phyloP scores from a whole-genome alignment of 805 yeast species.

The Metschnikowia arizonensis region DNA sequence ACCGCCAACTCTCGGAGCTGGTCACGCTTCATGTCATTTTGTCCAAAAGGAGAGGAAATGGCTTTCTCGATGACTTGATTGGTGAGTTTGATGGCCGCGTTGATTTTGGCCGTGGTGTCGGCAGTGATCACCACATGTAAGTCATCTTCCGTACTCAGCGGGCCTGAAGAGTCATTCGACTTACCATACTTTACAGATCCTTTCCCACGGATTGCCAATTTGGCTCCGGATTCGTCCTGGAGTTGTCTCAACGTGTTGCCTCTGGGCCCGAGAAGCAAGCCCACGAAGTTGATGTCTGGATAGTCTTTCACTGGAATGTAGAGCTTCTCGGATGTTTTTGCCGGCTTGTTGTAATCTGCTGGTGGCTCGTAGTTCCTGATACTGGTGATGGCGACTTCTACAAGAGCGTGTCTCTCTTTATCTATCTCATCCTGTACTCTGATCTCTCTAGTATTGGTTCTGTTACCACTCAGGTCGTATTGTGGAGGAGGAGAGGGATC shows the following conservation, averaged over 20 bases:
- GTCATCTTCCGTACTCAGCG: conserved; percentile 50
- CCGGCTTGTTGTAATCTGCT: conserved; percentile 65
- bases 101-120: conserved; percentile 72
- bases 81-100: conserved; percentile 69
- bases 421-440: conserved; percentile 50
- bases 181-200: conserved; percentile 96
- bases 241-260: conserved; percentile 81
- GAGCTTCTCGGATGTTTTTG: conserved; percentile 70
- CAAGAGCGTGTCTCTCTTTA: conserved; percentile 72
- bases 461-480: conserved; percentile 77
- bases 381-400: conserved; percentile 66
- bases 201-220: conserved; percentile 85
- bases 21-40: conserved; percentile 83
- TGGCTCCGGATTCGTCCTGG: conserved; percentile 84
- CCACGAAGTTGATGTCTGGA: conserved; percentile 92
- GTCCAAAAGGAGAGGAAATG: conserved; percentile 85
- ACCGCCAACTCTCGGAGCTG: conserved; percentile 91
- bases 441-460: conserved; percentile 80
- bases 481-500: conserved; percentile 93
- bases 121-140: conserved; percentile 85
- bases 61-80: conserved; percentile 78
- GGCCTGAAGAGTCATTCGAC: conserved; percentile 23
- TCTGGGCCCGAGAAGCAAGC: conserved; percentile 88
- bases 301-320: conserved; percentile 81
- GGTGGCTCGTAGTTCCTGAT: conserved; percentile 84